Percentiles rank a stretch among this genome's conserved stretches.
Conservation (phyloP, 441 rosid species). For the Breynia disticha region DNA sequence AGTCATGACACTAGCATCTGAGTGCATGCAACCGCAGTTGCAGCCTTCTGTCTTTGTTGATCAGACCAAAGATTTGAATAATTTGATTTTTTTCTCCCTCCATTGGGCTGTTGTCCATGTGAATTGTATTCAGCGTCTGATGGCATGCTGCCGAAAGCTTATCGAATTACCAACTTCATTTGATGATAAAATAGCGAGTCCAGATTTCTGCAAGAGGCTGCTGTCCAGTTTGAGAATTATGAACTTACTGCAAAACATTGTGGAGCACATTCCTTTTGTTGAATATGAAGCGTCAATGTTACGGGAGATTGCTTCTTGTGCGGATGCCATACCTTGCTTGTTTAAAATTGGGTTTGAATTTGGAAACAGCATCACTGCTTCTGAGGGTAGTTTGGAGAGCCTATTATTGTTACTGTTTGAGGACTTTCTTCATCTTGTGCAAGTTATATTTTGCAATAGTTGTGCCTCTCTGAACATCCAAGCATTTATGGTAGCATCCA, state of each 20-base stretch:
- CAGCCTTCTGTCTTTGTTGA: constrained; percentile 36
- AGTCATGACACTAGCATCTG: constrained; percentile 66
- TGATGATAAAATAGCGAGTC: constrained; percentile 58
- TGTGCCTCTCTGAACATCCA: constrained; percentile 58
- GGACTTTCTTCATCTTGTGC: constrained; percentile 83
- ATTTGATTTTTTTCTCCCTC: constrained; percentile 56
- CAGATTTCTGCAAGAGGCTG: constrained; percentile 49
- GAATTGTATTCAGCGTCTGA: constrained; percentile 54
- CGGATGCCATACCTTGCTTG: constrained; percentile 55
- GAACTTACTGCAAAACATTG: constrained; percentile 68
- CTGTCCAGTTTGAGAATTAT: constrained; percentile 71
- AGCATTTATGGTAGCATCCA: constrained; percentile 72
- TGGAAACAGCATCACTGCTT: constrained; percentile 39
- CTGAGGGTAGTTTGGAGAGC: constrained; percentile 77
- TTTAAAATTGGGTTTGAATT: constrained; percentile 61
- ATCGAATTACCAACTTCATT: constrained; percentile 41
- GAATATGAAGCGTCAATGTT: constrained; percentile 64
- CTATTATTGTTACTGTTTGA: constrained; percentile 62
- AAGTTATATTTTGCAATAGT: constrained; percentile 60
- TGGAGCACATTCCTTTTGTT: constrained; percentile 53
- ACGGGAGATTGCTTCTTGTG: constrained; percentile 63
- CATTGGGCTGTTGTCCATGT: constrained; percentile 88
- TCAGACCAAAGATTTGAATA: constrained; percentile 44
- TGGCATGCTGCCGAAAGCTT: constrained; percentile 59
- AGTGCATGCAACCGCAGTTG: constrained; percentile 54